These are phyloP conservation scores for Corynespora cassiicola DNA, from an alignment of 2,329 filamentous ascomycete genomes.

Conservation along the genomic window DNA sequence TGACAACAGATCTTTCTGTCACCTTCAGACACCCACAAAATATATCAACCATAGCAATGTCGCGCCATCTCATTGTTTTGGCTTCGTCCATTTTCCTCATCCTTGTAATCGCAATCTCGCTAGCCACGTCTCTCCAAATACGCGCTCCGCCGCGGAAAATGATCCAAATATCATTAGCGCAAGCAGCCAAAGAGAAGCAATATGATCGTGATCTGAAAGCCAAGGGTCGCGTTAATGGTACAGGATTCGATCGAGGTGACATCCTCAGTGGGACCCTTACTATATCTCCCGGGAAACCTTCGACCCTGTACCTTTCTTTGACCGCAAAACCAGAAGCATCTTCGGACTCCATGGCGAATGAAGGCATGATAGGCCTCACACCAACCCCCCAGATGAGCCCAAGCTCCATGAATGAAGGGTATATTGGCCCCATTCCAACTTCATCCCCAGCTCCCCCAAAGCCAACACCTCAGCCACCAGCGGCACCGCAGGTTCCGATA, in stretches of 20 bases:
- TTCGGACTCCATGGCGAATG: constrained; percentile 24
- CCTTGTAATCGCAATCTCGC: constrained; percentile 35
- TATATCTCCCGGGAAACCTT: constrained; percentile 16
- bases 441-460: constrained; percentile 10
- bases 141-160: constrained; percentile 29
- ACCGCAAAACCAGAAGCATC: constrained; percentile 17
- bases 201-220: constrained; percentile 5
- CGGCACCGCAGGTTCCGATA: constrained; percentile 30
- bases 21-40: constrained; percentile 1
- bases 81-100: constrained; percentile 31
- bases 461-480: constrained; percentile 12
- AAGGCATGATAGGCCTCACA: constrained; percentile 32
- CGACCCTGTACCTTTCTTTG: constrained; percentile 12
- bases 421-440: constrained; percentile 23
- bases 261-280: constrained; percentile 28
- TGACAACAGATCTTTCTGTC: constrained; percentile 1
- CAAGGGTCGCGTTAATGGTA: constrained; percentile 35
- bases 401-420: constrained; percentile 28
- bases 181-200: constrained; percentile 29
- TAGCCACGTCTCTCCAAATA: constrained; percentile 35
- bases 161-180: constrained; percentile 29
- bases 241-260: constrained; percentile 32
- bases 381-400: constrained; percentile 19
- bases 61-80: constrained; percentile 27
- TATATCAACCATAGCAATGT: constrained; percentile 22